These are phyloP conservation scores for Tulasnella sp. DNA, from an alignment of 768 basidiomycete genomes.

Conservation along the genomic window DNA sequence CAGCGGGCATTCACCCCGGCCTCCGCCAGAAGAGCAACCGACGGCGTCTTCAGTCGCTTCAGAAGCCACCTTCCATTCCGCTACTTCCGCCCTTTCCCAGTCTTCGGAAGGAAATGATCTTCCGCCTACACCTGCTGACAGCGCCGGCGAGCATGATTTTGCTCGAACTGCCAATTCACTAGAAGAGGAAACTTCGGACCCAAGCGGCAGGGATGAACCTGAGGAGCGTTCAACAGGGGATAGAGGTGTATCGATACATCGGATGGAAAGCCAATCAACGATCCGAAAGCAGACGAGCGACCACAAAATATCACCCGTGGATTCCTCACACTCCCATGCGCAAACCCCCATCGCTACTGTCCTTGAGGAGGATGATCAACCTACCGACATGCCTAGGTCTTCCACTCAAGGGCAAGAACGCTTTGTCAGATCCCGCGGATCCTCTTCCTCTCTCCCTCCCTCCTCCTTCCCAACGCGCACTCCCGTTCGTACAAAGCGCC, in stretches of 20 bases:
- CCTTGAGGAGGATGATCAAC: slow-evolving; percentile 25
- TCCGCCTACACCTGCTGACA: slow-evolving; percentile 38
- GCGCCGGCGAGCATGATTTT: slow-evolving; percentile 32
- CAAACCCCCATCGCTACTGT: slow-evolving; percentile 25
- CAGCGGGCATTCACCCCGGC: neutral
- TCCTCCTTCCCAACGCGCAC: slow-evolving; percentile 72
- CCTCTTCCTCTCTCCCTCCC: slow-evolving; percentile 41
- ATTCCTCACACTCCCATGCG: slow-evolving; percentile 13
- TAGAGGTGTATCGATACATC: slow-evolving; percentile 32
- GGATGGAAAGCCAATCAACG: slow-evolving; percentile 39
- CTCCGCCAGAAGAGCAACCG: slow-evolving; percentile 29
- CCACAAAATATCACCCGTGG: slow-evolving; percentile 25
- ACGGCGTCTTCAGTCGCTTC: slow-evolving; percentile 32
- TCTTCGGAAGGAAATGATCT: slow-evolving; percentile 33
- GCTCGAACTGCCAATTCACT: slow-evolving; percentile 20
- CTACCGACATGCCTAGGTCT: neutral
- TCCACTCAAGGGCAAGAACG: neutral
- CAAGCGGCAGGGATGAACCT: neutral
- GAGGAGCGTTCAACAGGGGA: neutral
- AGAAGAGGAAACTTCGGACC: slow-evolving; percentile 4
- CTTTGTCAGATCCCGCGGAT: slow-evolving; percentile 22
- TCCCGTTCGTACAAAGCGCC: slow-evolving; percentile 90
- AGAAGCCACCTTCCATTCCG: slow-evolving; percentile 32
- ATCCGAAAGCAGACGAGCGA: slow-evolving; percentile 33
- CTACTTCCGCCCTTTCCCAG: slow-evolving; percentile 30